Conservation (phyloP, 2,329 filamentous ascomycete genomes). For the Ophiocordyceps camponoti-rufipedis region DNA sequence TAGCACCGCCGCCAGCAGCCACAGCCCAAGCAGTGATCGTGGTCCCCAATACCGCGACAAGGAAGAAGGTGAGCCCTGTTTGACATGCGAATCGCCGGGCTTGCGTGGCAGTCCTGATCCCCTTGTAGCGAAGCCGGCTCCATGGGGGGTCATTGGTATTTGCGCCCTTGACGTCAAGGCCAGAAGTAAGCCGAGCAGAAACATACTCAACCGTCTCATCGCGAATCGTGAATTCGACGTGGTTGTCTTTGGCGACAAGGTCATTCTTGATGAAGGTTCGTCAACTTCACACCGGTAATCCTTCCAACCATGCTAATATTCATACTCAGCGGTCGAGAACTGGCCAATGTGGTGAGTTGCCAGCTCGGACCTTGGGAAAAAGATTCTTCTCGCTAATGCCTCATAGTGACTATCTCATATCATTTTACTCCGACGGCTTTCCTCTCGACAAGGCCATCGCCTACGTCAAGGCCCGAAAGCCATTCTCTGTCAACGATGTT, state of each 20-base stretch:
- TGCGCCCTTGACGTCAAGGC: conserved; percentile 94
- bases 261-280: conserved; percentile 76
- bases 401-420: conserved; percentile 72
- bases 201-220: conserved; percentile 85
- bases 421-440: conserved; percentile 96
- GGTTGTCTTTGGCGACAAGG: conserved; percentile 95
- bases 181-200: conserved; percentile 86
- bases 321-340: conserved; percentile 56
- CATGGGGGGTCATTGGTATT: conserved; percentile 63
- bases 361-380: neutral
- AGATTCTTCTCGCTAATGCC: neutral
- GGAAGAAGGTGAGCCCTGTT: conserved; percentile 27
- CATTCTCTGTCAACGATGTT: conserved; percentile 93
- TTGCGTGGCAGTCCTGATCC: conserved; percentile 9
- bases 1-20: conserved; percentile 65
- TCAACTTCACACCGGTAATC: neutral
- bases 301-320: neutral
- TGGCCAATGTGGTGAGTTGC: conserved; percentile 65
- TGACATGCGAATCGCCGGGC: too few relatives aligned
- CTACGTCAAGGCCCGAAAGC: conserved; percentile 81
- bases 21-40: conserved; percentile 60
- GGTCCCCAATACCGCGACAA: conserved; percentile 34
- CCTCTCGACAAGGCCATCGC: conserved; percentile 93
- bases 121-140: conserved; percentile 31
- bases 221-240: conserved; percentile 88